Percentiles rank a stretch among this genome's conserved stretches.
Evolutionary conservation across 1,284 basidiomycete genomes (phyloP).

Genomic region (Meira miltonrushii): DNA sequence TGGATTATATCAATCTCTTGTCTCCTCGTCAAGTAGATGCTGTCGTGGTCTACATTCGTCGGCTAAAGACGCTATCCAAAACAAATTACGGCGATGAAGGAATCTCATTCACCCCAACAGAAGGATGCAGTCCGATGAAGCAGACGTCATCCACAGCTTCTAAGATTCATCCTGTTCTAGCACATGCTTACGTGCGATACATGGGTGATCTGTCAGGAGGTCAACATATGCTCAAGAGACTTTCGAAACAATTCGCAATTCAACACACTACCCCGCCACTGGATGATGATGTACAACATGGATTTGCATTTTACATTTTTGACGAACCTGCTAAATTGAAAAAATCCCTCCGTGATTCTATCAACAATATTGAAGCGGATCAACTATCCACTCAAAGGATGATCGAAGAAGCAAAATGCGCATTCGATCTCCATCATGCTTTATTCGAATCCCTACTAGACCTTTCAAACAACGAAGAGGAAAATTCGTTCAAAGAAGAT

Average conservation of each 20-base stretch:
- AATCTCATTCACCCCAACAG: slow-evolving; percentile 22
- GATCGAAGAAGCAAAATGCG: slow-evolving; percentile 9
- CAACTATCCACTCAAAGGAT: not conserved
- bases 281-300: not conserved
- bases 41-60: slow-evolving; percentile 21
- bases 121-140: not conserved
- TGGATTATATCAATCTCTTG: slow-evolving; percentile 21
- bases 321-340: no score
- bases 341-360: no score
- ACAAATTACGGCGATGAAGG: not conserved
- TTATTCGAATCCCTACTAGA: slow-evolving; percentile 13
- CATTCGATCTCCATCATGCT: slow-evolving; percentile 13
- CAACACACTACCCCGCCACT: slow-evolving; percentile 41
- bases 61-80: not conserved
- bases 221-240: slow-evolving; percentile 64
- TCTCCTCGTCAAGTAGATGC: slow-evolving; percentile 18
- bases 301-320: slow-evolving; percentile 4
- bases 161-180: slow-evolving; percentile 63
- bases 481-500: not conserved
- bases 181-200: slow-evolving; percentile 76
- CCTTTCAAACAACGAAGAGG: not conserved
- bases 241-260: slow-evolving; percentile 66
- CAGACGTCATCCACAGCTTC: slow-evolving; percentile 52
- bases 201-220: slow-evolving; percentile 80
- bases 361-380: no score